Evolutionary conservation across 1,284 basidiomycete genomes (phyloP).

Genomic region (Moniliophthora roreri): DNA sequence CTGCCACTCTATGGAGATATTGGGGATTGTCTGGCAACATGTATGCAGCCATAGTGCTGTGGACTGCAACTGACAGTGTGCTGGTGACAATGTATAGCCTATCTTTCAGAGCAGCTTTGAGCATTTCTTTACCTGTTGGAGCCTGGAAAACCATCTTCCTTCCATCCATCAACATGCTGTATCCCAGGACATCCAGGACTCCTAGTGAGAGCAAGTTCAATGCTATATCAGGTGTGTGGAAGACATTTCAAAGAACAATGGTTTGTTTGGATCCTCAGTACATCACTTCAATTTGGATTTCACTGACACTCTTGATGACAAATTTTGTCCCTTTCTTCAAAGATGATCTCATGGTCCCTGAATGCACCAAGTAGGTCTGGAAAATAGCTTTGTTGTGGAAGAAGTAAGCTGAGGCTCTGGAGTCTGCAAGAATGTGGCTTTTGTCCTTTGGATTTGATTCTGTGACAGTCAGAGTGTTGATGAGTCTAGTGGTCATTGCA

Average conservation of each 20-base stretch:
- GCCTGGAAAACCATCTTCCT: not conserved
- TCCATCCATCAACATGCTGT: not conserved
- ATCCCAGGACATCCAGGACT: not conserved
- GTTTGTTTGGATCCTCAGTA: not conserved
- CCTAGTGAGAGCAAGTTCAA: not conserved
- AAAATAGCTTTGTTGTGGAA: slow-evolving; percentile 46
- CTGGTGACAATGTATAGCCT: not conserved
- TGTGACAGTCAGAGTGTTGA: too few species aligned
- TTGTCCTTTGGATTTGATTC: too few species aligned
- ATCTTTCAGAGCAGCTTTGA: not conserved
- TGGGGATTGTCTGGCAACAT: too few species aligned
- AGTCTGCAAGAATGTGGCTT: not conserved
- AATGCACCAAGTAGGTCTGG: slow-evolving; percentile 37
- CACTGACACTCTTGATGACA: slow-evolving; percentile 31
- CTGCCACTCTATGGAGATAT: too few species aligned
- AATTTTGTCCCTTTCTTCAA: slow-evolving; percentile 67
- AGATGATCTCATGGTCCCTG: slow-evolving; percentile 54
- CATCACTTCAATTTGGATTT: not conserved
- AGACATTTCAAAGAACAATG: not conserved
- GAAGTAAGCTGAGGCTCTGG: slow-evolving; percentile 43
- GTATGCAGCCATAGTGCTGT: too few species aligned
- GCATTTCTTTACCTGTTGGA: not conserved
- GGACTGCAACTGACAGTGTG: not conserved
- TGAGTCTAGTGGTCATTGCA: too few species aligned
- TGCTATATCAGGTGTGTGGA: not conserved